phyloP scores from a whole-genome alignment of 164 flowering plant genomes.

The Vitis amurensis region DNA sequence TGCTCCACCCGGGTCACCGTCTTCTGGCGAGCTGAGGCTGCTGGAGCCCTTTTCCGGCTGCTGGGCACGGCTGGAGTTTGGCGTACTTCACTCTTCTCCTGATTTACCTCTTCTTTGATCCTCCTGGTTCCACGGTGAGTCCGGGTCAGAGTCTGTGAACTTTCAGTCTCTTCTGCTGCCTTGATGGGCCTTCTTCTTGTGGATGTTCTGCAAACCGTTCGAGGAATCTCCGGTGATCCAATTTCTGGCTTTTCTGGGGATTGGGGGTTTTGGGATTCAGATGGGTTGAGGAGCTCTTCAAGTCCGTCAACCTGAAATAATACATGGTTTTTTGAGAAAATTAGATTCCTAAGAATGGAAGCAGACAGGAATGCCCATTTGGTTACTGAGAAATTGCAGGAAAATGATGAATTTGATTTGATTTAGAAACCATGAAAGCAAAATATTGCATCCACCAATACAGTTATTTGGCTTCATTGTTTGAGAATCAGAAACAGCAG shows the following conservation, averaged over 20 bases:
- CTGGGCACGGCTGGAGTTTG: slow-evolving; percentile 22
- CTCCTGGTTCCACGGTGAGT: slow-evolving; percentile 30
- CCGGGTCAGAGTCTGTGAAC: slow-evolving; percentile 23
- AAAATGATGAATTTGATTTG: neutral
- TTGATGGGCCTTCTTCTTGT: slow-evolving; percentile 30
- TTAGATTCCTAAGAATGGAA: neutral
- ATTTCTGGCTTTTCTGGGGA: slow-evolving; percentile 16
- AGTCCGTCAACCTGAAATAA: slow-evolving; percentile 55
- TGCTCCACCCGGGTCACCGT: slow-evolving; percentile 6
- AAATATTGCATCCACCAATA: no score
- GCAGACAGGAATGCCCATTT: neutral
- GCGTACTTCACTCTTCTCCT: slow-evolving; percentile 10
- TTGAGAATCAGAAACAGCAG: no score
- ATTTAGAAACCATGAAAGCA: no score
- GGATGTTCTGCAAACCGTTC: slow-evolving; percentile 35
- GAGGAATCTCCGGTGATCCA: slow-evolving; percentile 23
- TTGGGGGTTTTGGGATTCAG: slow-evolving; percentile 15
- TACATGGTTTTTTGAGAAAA: neutral
- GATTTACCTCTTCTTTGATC: slow-evolving; percentile 17
- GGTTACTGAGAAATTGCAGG: neutral
- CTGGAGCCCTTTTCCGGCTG: slow-evolving; percentile 12
- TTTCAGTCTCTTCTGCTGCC: slow-evolving; percentile 24
- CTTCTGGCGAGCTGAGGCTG: slow-evolving; percentile 12
- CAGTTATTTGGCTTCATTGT: no score
- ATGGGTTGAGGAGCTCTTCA: slow-evolving; percentile 34